A percentile compares a stretch with the other conserved stretches of the same genome.
Evolutionary conservation across 2,329 filamentous ascomycete genomes (phyloP).

Genomic region (Aureobasidium sp.): DNA sequence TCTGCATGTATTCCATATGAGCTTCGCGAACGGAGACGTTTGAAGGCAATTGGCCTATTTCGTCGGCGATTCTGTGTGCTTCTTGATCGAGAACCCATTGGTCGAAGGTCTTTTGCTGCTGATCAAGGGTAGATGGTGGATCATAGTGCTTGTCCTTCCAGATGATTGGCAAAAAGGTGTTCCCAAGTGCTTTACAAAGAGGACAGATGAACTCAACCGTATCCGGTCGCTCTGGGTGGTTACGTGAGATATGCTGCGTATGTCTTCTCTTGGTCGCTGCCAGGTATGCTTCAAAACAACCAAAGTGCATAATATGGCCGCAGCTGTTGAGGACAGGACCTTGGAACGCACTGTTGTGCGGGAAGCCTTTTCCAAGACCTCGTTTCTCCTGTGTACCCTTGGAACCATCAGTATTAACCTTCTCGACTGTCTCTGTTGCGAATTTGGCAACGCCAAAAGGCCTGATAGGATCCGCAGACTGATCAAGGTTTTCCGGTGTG

Average conservation of each 20-base stretch:
- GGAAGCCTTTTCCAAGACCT: constrained; percentile 82
- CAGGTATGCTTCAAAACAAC: constrained; percentile 88
- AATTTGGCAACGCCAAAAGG: constrained; percentile 88
- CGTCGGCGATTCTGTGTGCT: not conserved
- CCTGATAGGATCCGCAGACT: constrained; percentile 70
- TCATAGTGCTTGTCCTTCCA: constrained; percentile 89
- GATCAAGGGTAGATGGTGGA: constrained; percentile 60
- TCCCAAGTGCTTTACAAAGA: constrained; percentile 91
- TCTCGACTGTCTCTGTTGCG: constrained; percentile 69
- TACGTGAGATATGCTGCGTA: constrained; percentile 82
- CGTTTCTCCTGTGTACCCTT: constrained; percentile 67
- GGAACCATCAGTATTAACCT: constrained; percentile 63
- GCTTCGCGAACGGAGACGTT: not conserved
- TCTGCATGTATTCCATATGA: constrained; percentile 5
- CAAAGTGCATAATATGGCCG: constrained; percentile 97
- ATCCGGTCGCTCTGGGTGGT: constrained; percentile 75
- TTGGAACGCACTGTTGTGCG: constrained; percentile 49
- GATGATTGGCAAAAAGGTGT: constrained; percentile 86
- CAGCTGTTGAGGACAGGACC: constrained; percentile 86
- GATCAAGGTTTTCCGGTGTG: constrained; percentile 73
- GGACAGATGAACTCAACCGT: constrained; percentile 92
- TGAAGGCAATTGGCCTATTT: not conserved
- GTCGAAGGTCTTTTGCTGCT: constrained; percentile 48
- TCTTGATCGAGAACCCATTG: constrained; percentile 51
- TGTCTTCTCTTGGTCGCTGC: constrained; percentile 77